These are phyloP conservation scores for Dothidotthia symphoricarpi DNA, from an alignment of 2,329 filamentous ascomycete genomes.

Conservation along the genomic window DNA sequence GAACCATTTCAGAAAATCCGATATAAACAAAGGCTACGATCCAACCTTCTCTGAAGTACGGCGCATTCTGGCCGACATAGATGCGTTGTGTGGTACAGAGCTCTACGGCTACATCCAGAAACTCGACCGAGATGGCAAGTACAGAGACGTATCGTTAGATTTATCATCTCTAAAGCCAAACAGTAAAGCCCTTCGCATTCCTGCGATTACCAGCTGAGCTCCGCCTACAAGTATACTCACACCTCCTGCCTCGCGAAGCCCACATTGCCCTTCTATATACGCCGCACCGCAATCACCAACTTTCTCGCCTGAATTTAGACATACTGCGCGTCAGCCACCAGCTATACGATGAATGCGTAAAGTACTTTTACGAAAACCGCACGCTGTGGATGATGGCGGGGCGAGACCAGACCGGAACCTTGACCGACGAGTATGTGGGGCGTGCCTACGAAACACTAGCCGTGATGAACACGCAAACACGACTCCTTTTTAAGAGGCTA, in stretches of 20 bases:
- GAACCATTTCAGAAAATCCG: conserved; percentile 12
- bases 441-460: conserved; percentile 7
- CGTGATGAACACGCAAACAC: conserved; percentile 7
- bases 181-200: conserved; percentile 24
- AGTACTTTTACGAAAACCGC: conserved; percentile 15
- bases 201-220: conserved; percentile 25
- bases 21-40: conserved; percentile 13
- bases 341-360: conserved; percentile 15
- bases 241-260: conserved; percentile 15
- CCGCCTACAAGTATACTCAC: conserved; percentile 20
- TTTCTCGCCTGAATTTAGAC: conserved; percentile 8
- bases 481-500: conserved; percentile 10
- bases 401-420: conserved; percentile 1
- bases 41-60: conserved; percentile 26
- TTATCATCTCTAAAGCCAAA: conserved; percentile 2
- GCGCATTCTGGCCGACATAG: conserved; percentile 14
- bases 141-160: neutral
- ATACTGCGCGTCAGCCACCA: conserved; percentile 20
- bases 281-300: conserved; percentile 1
- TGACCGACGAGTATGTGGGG: conserved; percentile 2
- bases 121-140: conserved; percentile 17
- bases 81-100: conserved; percentile 17
- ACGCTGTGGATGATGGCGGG: conserved; percentile 13
- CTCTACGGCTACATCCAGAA: conserved; percentile 11
- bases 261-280: conserved; percentile 5